Percentiles rank a stretch among this genome's conserved stretches.
Conservation (phyloP, 2,329 filamentous ascomycete genomes). For the Penicillium sp. region DNA sequence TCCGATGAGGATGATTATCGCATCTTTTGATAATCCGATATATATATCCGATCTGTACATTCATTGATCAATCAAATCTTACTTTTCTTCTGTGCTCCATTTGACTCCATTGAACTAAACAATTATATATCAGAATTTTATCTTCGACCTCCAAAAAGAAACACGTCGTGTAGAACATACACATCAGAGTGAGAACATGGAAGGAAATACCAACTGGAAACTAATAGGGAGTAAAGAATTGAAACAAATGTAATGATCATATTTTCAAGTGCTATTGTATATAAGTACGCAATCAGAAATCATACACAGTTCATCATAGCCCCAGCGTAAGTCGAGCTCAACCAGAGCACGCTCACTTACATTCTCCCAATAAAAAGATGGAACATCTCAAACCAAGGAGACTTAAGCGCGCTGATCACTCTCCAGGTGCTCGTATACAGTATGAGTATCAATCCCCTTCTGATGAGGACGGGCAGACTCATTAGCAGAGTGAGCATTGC, state of each 20-base stretch:
- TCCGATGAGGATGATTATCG: constrained; percentile 15
- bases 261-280: constrained; percentile 14
- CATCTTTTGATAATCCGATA: constrained; percentile 2
- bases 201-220: background rate
- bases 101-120: too few species aligned
- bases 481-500: constrained; percentile 30
- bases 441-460: constrained; percentile 26
- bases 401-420: constrained; percentile 32
- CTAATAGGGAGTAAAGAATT: background rate
- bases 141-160: background rate
- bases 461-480: constrained; percentile 29
- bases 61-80: background rate
- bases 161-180: background rate
- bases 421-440: constrained; percentile 27
- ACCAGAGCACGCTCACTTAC: constrained; percentile 12
- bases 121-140: background rate
- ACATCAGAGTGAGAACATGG: background rate
- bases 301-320: constrained; percentile 6
- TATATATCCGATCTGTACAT: background rate
- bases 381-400: background rate
- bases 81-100: background rate
- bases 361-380: constrained; percentile 1
- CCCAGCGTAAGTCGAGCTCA: constrained; percentile 4
- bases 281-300: constrained; percentile 8
- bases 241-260: background rate